Evolutionary conservation across 75 land plant genomes (phyloP), one percentile per base, ranked within the genome.

Genomic region (Pinus albicaulis): DNA sequence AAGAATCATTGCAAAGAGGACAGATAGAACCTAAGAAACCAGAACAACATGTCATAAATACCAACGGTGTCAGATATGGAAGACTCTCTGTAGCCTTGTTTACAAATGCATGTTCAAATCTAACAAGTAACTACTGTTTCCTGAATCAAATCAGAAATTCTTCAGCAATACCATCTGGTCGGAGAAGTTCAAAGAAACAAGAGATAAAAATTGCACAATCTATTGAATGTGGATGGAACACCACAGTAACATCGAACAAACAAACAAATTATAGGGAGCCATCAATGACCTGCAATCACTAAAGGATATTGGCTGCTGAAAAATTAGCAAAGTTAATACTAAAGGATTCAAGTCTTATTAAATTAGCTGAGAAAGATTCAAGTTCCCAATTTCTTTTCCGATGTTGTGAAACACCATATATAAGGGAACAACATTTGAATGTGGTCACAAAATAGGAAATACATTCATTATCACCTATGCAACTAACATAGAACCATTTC

Each of bases 1-100:
- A 8, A 94, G 83, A 28, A 92, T 75, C 79, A 90, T 78, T 10
- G 98, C 90, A 58, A 94, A 66, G 26, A 94, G 72, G 12, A 94
- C 65, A 38, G 86, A 85, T 22, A 92, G 38, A 26, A 86, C 98
- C 98, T 94, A 87, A 53, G 69, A 25, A 74, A 66, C 36, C 16
- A 57, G n/a, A 57, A 57, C 19, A 57, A 19, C 59, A 57, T 20
- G 59, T 57, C 22, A 57, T 19, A 19, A 19, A 57, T 19, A n/a
- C 5, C 19, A 57, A 19, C 1, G 7, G 22, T 19, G 22, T 6
- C 59, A 57, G 19, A 19, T n/a, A n/a, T 17, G 22, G 59, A 57
- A 57, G 59, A 57, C 22, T 57, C 17, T 57, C 15, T 57, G 20
- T 57, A 15, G 20, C 5, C 20, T 57, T 57, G 59, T 57, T 57